Conservation (phyloP, 306 rosid species). For the Cucumis melo region DNA sequence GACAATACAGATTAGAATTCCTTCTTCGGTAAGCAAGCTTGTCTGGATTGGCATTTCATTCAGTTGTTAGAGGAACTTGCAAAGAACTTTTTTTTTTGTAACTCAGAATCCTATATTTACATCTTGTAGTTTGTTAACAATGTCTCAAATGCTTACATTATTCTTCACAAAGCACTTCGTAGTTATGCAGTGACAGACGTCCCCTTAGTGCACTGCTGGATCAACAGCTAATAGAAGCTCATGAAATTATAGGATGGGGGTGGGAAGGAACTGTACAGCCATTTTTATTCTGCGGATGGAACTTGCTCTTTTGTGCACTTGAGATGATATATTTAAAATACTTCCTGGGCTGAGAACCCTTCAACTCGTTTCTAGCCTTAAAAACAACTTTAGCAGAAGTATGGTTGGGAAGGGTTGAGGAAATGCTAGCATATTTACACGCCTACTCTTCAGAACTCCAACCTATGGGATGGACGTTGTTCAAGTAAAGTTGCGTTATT, state of each 20-base stretch:
- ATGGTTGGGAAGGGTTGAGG: background rate
- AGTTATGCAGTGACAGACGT: background rate
- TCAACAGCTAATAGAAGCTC: background rate
- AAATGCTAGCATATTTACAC: background rate
- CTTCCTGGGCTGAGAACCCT: background rate
- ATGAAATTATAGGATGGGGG: background rate
- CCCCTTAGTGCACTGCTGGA: background rate
- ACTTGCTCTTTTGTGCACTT: background rate
- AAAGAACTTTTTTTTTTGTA: background rate
- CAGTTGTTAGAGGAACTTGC: background rate
- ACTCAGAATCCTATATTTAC: background rate
- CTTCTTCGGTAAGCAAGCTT: constrained; percentile 59
- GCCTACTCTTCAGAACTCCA: too few species aligned
- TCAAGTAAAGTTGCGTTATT: background rate
- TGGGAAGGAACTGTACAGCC: background rate
- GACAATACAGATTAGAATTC: constrained; percentile 46
- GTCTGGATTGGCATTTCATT: background rate
- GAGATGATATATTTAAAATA: background rate
- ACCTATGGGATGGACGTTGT: too few species aligned
- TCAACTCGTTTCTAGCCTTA: background rate
- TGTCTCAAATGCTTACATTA: background rate
- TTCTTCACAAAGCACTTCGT: background rate
- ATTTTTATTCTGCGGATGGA: background rate
- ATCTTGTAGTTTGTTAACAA: background rate
- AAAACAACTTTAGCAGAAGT: background rate